Evolutionary conservation across 306 rosid species (phyloP).

Genomic region (Malus orientalis): DNA sequence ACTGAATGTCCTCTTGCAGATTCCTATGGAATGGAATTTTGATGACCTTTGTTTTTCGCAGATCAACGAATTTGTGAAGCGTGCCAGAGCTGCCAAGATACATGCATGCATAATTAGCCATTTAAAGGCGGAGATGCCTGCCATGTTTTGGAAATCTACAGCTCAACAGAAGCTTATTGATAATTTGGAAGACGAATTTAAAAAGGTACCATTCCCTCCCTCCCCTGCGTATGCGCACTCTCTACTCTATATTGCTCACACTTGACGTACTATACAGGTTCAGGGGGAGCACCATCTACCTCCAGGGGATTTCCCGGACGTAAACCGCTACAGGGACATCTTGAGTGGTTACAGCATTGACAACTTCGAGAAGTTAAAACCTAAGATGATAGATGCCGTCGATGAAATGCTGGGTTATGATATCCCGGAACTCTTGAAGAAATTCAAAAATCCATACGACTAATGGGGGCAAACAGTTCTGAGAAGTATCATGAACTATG

Average conservation of each 20-base stretch:
- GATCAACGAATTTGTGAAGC: conserved; percentile 94
- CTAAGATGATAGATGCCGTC: conserved; percentile 66
- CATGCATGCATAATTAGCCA: conserved; percentile 90
- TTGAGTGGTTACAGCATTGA: conserved; percentile 62
- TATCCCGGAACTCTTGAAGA: conserved; percentile 75
- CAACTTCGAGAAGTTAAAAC: conserved; percentile 78
- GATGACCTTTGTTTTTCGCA: conserved; percentile 14
- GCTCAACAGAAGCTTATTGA: conserved; percentile 68
- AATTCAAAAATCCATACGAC: conserved; percentile 73
- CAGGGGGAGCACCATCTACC: conserved; percentile 85
- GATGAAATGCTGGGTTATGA: conserved; percentile 94
- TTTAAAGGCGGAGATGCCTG: conserved; percentile 82
- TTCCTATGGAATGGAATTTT: not conserved
- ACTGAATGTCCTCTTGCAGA: not conserved
- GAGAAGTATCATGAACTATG: not conserved
- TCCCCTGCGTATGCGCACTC: not conserved
- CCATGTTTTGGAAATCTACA: conserved; percentile 80
- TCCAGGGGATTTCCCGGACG: conserved; percentile 80
- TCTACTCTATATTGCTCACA: not conserved
- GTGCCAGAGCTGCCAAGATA: conserved; percentile 83
- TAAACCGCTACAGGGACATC: conserved; percentile 57
- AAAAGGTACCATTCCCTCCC: conserved; percentile 45
- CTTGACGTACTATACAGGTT: conserved; percentile 37
- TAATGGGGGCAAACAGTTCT: conserved; percentile 5
- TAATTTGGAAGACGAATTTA: conserved; percentile 64